These are phyloP conservation scores for Mortierella sp. DNA, from an alignment of 371 early-diverging fungal genomes.

Conservation along the genomic window DNA sequence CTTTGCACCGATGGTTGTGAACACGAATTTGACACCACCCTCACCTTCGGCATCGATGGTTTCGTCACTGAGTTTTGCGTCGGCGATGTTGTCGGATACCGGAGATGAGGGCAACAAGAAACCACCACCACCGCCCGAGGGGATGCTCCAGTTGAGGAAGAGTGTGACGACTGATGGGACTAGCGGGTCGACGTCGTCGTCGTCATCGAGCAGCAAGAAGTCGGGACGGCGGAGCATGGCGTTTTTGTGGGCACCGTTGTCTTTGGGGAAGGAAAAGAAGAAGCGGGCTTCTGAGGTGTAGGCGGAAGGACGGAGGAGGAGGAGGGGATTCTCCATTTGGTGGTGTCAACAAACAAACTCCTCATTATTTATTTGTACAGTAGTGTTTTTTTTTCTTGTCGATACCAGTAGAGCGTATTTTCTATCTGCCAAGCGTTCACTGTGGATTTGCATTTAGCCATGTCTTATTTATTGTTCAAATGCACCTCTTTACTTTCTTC, in stretches of 20 bases:
- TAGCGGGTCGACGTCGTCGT: neutral
- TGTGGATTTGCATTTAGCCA: too few species aligned
- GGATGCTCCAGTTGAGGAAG: conserved; percentile 36
- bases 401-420: too few species aligned
- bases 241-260: conserved; percentile 31
- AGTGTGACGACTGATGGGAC: conserved; percentile 46
- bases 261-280: conserved; percentile 18
- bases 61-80: conserved; percentile 27
- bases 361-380: neutral
- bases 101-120: neutral
- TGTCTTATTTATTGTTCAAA: neutral
- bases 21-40: conserved; percentile 1
- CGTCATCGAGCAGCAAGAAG: conserved; percentile 12
- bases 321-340: neutral
- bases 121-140: conserved; percentile 31
- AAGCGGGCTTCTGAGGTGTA: neutral
- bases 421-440: too few species aligned
- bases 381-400: neutral
- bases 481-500: too few species aligned
- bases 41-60: conserved; percentile 26
- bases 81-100: conserved; percentile 19
- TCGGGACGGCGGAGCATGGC: conserved; percentile 26
- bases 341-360: too few species aligned
- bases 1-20: neutral
- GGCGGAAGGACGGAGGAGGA: neutral